Evolutionary conservation across 1,284 basidiomycete genomes (phyloP), one percentile per base, ranked within the genome.

Genomic region (Ceratobasidium sp.): DNA sequence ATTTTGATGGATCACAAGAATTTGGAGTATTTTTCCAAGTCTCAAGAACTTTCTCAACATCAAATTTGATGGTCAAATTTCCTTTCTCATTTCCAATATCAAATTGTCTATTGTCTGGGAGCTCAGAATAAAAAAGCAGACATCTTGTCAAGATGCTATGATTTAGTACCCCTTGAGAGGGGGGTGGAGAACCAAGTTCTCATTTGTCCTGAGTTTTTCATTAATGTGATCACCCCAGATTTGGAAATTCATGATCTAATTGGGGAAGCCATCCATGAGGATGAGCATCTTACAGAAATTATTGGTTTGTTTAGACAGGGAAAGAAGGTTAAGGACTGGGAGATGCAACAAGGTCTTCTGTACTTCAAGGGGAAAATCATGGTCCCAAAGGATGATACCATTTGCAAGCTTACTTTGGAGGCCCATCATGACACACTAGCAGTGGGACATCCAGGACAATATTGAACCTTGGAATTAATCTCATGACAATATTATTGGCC

Each of bases 111-210:
- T 39, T 11, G 59, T 27, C 42, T 49, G 36, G 68, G 68, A 6
- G 33, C 33, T 7, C 47, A 62, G 13, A 53, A 57, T 21, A 7
- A 33, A 11, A 57, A 57, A 39, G 68, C 44, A 9, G 46, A 57
- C 19, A 47, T 64, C 14, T 11, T 47, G 1, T 46, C 56, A 8
- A 25, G 71, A 44, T 58, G 72, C 9, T 44, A 50, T 21, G 74
- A 74, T 47, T 71, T 58, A 36, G 7, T 27, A 36, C 41, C 33
- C 14, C 42, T 21, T 49, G 11, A 27, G 50, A 46, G 46, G 59
- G 59, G 59, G 59, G 59, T 50, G 29, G 19, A 46, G 16, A 16
- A n/a, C 19, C 42, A 16, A 14, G 19, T 46, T 46, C 42, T 46
- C 33, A 4, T 36, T 7, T 4, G 16, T 7, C 42, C 42, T 3